These are phyloP conservation scores for Hypoxylon sp. DNA, from an alignment of 2,329 filamentous ascomycete species.

Conservation along the genomic window DNA sequence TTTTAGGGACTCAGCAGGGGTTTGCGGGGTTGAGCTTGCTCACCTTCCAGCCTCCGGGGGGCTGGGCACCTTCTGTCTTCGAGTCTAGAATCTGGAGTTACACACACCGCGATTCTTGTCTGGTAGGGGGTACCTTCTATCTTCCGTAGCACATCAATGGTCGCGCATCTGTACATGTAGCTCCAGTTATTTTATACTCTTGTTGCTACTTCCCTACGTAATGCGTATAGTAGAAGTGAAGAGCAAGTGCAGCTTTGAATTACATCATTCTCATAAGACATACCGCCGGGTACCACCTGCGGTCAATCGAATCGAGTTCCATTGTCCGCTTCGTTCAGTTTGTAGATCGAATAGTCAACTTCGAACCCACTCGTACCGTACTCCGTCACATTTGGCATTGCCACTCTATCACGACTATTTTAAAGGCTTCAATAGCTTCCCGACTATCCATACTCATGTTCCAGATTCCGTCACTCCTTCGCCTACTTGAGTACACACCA, in stretches of 20 bases:
- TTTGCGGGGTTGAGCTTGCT: conserved; percentile 18
- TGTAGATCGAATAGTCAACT: neutral
- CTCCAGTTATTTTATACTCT: neutral
- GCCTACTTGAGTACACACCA: conserved; percentile 9
- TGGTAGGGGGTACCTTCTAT: too few species aligned
- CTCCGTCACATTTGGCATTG: conserved; percentile 16
- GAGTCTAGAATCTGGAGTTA: conserved; percentile 28
- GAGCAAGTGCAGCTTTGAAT: conserved; percentile 1
- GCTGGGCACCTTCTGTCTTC: neutral
- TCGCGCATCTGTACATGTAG: neutral
- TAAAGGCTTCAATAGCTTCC: conserved; percentile 27
- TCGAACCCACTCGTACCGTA: neutral
- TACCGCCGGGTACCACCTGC: neutral
- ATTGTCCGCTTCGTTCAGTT: too few species aligned
- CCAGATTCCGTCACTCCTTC: conserved; percentile 22
- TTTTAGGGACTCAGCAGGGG: conserved; percentile 19
- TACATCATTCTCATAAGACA: neutral
- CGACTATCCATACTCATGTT: conserved; percentile 27
- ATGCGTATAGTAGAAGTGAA: neutral
- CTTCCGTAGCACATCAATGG: too few species aligned
- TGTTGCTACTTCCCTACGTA: neutral
- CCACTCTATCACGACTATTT: conserved; percentile 10
- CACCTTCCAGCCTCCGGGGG: neutral
- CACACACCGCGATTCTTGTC: conserved; percentile 11
- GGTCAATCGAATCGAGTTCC: too few species aligned